A percentile compares a stretch with the other conserved stretches of the same genome.
phyloP scores from a whole-genome alignment of 192 early-diverging fungal genomes.

The Coemansia sp. region DNA sequence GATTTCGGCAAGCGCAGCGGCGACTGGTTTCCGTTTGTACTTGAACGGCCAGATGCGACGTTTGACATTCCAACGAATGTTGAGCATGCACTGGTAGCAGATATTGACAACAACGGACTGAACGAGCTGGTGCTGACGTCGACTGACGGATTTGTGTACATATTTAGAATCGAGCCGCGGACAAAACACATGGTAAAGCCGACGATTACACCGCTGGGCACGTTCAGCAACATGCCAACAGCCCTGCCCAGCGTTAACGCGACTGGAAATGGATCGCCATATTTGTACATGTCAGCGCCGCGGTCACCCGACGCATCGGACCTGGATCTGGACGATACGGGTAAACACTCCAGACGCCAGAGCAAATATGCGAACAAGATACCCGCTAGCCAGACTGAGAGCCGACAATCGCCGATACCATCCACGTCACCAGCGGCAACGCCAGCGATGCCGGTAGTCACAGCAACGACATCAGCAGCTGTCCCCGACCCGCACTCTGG shows the following conservation, averaged over 20 bases:
- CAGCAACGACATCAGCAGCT: background rate
- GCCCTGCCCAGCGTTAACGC: slow-evolving; percentile 42
- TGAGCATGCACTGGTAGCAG: slow-evolving; percentile 52
- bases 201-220: slow-evolving; percentile 30
- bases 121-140: slow-evolving; percentile 56
- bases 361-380: background rate
- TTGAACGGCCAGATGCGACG: slow-evolving; percentile 45
- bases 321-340: slow-evolving; percentile 21
- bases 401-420: background rate
- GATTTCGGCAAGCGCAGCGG: slow-evolving; percentile 52
- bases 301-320: slow-evolving; percentile 48
- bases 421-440: background rate
- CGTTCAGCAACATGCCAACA: slow-evolving; percentile 43
- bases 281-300: slow-evolving; percentile 53
- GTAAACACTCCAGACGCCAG: background rate
- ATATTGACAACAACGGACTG: slow-evolving; percentile 49
- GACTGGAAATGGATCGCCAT: slow-evolving; percentile 47
- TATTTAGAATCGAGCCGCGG: slow-evolving; percentile 42
- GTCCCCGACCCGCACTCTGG: slow-evolving; percentile 1
- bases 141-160: slow-evolving; percentile 55
- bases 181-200: slow-evolving; percentile 44
- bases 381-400: background rate
- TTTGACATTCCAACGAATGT: slow-evolving; percentile 52
- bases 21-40: slow-evolving; percentile 52
- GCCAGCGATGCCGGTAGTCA: background rate